Conservation (phyloP, 768 basidiomycete genomes). For the Lepiota venenata region DNA sequence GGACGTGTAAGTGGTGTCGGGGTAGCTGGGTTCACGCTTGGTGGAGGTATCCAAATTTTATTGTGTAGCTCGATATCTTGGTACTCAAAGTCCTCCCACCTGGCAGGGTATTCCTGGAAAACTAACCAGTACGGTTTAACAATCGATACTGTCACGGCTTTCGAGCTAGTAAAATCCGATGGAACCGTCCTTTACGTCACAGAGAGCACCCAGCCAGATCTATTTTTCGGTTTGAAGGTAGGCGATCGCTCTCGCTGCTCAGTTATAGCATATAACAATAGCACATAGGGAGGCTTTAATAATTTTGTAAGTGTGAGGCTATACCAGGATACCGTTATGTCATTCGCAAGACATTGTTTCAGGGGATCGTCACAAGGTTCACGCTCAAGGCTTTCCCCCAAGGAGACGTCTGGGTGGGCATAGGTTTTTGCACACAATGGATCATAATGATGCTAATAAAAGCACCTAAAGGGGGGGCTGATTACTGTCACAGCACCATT, state of each 20-base stretch:
- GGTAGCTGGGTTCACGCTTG: slow-evolving; percentile 55
- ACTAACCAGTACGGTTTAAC: slow-evolving; percentile 61
- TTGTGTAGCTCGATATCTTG: slow-evolving; percentile 16
- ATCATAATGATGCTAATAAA: neutral
- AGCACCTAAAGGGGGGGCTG: slow-evolving; percentile 46
- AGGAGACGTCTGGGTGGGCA: slow-evolving; percentile 54
- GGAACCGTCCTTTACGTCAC: slow-evolving; percentile 38
- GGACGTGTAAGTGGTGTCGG: slow-evolving; percentile 57
- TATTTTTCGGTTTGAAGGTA: slow-evolving; percentile 36
- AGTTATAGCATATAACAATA: neutral
- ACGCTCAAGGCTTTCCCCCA: slow-evolving; percentile 53
- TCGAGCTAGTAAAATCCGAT: slow-evolving; percentile 54
- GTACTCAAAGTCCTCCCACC: neutral
- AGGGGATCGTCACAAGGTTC: slow-evolving; percentile 61
- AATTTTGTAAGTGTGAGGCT: slow-evolving; percentile 40
- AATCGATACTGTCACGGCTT: slow-evolving; percentile 51
- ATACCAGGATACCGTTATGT: neutral
- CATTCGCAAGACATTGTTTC: neutral
- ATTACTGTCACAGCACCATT: slow-evolving; percentile 27
- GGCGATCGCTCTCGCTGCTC: neutral
- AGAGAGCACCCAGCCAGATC: slow-evolving; percentile 26
- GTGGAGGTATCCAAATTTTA: slow-evolving; percentile 46
- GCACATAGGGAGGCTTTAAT: slow-evolving; percentile 52
- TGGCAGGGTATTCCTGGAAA: slow-evolving; percentile 57
- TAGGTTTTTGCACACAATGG: neutral